phyloP scores from a whole-genome alignment of 148 eudicot genomes.

The Bassia scoparia region DNA sequence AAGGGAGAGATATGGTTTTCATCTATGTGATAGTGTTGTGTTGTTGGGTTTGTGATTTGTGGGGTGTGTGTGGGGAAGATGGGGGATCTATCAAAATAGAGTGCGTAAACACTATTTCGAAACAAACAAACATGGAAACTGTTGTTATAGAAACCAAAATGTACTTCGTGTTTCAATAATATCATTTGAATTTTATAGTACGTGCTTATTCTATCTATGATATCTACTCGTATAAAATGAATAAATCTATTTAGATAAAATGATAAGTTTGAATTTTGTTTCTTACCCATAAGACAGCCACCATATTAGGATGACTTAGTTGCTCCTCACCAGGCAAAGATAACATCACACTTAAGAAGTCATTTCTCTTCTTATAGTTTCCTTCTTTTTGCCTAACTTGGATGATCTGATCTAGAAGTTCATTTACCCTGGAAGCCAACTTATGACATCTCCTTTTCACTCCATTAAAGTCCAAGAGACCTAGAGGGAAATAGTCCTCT shows the following conservation, averaged over 20 bases:
- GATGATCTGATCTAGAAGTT: constrained; percentile 42
- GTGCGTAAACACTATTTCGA: too few species aligned
- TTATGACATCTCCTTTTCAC: constrained; percentile 61
- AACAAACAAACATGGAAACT: too few species aligned
- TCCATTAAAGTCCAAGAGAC: constrained; percentile 59
- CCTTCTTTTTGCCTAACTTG: constrained; percentile 37
- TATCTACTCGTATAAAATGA: too few species aligned
- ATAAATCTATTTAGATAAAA: too few species aligned
- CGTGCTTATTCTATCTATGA: too few species aligned
- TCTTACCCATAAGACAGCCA: constrained; percentile 74
- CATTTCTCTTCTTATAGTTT: constrained; percentile 32
- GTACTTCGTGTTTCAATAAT: too few species aligned
- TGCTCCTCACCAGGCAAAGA: constrained; percentile 61
- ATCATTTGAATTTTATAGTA: too few species aligned
- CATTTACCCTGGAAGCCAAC: constrained; percentile 42
- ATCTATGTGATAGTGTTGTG: too few species aligned
- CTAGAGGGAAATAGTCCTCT: constrained; percentile 50
- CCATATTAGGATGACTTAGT: constrained; percentile 50
- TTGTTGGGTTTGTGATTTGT: too few species aligned
- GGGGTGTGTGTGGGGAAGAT: too few species aligned
- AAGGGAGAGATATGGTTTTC: constrained; percentile 5
- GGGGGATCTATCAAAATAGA: too few species aligned
- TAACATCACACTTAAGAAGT: constrained; percentile 59
- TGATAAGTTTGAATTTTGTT: background rate
- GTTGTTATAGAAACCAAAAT: too few species aligned